These are phyloP conservation scores for Zygoascus flipseniorum DNA, from an alignment of 805 yeast genomes.

Conservation along the genomic window DNA sequence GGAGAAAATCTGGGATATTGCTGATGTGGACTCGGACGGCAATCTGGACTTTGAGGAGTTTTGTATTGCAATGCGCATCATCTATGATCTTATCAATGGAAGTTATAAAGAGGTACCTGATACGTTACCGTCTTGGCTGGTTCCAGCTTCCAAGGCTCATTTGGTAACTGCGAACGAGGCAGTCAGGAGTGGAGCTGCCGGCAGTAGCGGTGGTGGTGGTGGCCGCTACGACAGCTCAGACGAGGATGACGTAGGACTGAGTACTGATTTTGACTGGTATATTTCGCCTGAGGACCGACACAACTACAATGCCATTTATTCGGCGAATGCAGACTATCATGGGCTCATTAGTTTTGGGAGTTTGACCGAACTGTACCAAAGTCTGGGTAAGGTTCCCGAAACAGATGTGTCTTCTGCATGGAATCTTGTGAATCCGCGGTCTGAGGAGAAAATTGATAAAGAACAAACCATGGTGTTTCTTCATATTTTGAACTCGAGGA, in stretches of 20 bases:
- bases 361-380: conserved; percentile 56
- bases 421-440: conserved; percentile 90
- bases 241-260: conserved; percentile 56
- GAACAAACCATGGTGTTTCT: conserved; percentile 86
- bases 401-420: conserved; percentile 85
- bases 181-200: conserved; percentile 12
- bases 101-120: conserved; percentile 52
- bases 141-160: conserved; percentile 84
- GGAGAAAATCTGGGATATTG: conserved; percentile 76
- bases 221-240: conserved; percentile 29
- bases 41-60: conserved; percentile 93
- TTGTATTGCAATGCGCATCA: conserved; percentile 92
- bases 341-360: conserved; percentile 76
- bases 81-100: conserved; percentile 85
- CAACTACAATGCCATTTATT: conserved; percentile 70
- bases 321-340: conserved; percentile 61
- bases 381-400: conserved; percentile 66
- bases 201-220: not conserved
- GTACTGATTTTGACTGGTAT: conserved; percentile 88
- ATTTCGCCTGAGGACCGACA: conserved; percentile 80
- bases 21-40: conserved; percentile 88
- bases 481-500: conserved; percentile 86
- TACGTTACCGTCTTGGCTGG: conserved; percentile 80
- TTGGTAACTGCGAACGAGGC: conserved; percentile 79
- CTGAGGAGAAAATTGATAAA: conserved; percentile 78